A percentile compares a stretch with the other conserved stretches of the same genome.
Evolutionary conservation across 2,329 filamentous ascomycete species (phyloP).

Genomic region (Chaetoscypha palmicola): DNA sequence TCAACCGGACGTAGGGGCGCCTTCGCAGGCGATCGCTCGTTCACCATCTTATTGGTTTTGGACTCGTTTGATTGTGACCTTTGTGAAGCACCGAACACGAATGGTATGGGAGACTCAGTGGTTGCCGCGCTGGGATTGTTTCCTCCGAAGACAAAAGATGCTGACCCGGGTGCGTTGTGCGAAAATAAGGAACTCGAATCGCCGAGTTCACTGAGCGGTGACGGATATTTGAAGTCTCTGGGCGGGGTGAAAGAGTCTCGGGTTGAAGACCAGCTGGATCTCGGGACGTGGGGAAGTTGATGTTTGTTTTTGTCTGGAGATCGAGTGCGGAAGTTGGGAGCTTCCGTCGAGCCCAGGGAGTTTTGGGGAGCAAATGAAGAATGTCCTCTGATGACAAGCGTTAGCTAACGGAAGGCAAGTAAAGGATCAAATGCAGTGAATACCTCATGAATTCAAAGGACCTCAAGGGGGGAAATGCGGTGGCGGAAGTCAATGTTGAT

Average conservation of each 20-base stretch:
- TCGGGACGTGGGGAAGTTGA: background rate
- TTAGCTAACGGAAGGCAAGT: conserved; percentile 1
- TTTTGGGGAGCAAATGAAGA: conserved; percentile 19
- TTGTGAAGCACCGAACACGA: conserved; percentile 16
- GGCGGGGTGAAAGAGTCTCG: background rate
- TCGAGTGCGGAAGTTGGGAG: conserved; percentile 11
- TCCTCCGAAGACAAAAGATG: conserved; percentile 10
- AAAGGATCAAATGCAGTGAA: background rate
- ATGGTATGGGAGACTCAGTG: conserved; percentile 17
- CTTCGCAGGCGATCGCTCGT: conserved; percentile 30
- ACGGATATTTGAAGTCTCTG: background rate
- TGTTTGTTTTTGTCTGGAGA: conserved; percentile 8
- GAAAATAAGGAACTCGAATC: conserved; percentile 30
- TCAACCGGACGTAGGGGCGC: conserved; percentile 19
- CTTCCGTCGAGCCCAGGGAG: conserved; percentile 14
- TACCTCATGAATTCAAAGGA: conserved; percentile 17
- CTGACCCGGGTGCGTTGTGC: conserved; percentile 5
- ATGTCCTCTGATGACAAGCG: background rate
- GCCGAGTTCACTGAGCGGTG: conserved; percentile 25
- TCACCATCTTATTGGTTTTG: conserved; percentile 28
- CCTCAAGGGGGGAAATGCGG: no score
- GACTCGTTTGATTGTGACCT: background rate
- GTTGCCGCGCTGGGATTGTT: conserved; percentile 1
- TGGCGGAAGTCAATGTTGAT: no score
- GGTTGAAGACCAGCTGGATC: conserved; percentile 1